Conservation (phyloP, 306 rosid species). For the Gynostemma pentaphyllum region DNA sequence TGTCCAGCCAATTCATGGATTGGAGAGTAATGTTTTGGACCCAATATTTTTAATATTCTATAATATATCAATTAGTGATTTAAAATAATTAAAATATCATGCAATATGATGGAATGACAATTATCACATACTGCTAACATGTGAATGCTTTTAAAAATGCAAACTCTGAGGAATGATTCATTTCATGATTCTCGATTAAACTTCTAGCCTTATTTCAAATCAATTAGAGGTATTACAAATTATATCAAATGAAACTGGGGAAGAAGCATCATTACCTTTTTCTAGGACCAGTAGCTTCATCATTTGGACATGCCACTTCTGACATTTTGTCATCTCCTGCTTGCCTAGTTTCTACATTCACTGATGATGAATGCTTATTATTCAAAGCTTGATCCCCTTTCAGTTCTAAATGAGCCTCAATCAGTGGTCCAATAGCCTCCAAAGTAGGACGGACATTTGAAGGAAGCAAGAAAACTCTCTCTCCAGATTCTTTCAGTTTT, state of each 20-base stretch:
- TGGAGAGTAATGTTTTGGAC: no score
- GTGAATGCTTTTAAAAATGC: not conserved
- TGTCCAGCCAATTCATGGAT: not conserved
- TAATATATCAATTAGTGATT: no score
- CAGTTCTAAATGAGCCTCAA: constrained; percentile 26
- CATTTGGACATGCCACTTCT: constrained; percentile 20
- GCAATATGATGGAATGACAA: not conserved
- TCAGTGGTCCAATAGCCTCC: constrained; percentile 56
- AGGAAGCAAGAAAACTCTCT: constrained; percentile 54
- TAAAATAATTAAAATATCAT: no score
- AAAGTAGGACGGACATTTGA: constrained; percentile 56
- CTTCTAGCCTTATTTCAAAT: not conserved
- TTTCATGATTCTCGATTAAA: not conserved
- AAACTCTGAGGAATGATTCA: not conserved
- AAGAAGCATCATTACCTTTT: constrained; percentile 27
- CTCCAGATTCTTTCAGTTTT: constrained; percentile 54
- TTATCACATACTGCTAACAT: not conserved
- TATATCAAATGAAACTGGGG: not conserved
- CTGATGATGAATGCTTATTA: constrained; percentile 27
- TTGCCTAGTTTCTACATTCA: constrained; percentile 20
- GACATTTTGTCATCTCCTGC: constrained; percentile 19
- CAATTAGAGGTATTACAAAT: not conserved
- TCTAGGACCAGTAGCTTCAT: constrained; percentile 41
- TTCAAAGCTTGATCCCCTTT: constrained; percentile 14
- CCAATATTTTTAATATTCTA: no score